Evolutionary conservation across 345 rosid species (phyloP), one percentile per base, ranked within the genome.

Genomic region (Sapria himalayana): DNA sequence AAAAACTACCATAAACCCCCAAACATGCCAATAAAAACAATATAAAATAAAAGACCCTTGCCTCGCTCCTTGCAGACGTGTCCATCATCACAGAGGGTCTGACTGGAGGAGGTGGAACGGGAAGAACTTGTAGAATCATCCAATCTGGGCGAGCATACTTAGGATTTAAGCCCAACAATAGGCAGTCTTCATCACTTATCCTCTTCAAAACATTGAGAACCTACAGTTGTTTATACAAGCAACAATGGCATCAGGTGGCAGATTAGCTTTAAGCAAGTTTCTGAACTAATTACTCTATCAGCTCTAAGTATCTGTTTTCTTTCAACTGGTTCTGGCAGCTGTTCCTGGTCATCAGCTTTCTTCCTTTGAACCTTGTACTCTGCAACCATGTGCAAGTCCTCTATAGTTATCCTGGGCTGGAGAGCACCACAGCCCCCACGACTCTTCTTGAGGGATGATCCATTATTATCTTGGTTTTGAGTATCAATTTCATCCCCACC

Each of bases 21-120:
- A n/a, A n/a, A n/a, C n/a, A n/a, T n/a, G n/a, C n/a, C n/a, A n/a
- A n/a, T n/a, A n/a, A n/a, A n/a, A n/a, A n/a, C n/a, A n/a, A n/a
- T n/a, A n/a, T n/a, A n/a, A 0, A 27, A 12, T 24, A 47, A 33
- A 33, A 38, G 45, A 38, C 18, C 29, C 73, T 59, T 67, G 50
- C 92, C 77, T 81, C 94, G 63, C 94, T 81, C 64, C 94, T 62
- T 39, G 91, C 74, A 31, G 94, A 78, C 45, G 92, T 69, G 60
- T 76, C 84, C 85, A 81, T 75, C 98, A 89, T 82, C 37, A 89
- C 94, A 49, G 98, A 89, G 17, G 97, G 98, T 57, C 98, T 82
- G 40, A 86, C 94, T 40, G 93, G 98, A 48, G 94, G 98, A 49
- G 98, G 98, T 27, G 98, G 94, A 45, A 86, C 78, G 37, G 94